Evolutionary conservation across 257 asterid genomes (phyloP).

Genomic region (Solanum rostratum): DNA sequence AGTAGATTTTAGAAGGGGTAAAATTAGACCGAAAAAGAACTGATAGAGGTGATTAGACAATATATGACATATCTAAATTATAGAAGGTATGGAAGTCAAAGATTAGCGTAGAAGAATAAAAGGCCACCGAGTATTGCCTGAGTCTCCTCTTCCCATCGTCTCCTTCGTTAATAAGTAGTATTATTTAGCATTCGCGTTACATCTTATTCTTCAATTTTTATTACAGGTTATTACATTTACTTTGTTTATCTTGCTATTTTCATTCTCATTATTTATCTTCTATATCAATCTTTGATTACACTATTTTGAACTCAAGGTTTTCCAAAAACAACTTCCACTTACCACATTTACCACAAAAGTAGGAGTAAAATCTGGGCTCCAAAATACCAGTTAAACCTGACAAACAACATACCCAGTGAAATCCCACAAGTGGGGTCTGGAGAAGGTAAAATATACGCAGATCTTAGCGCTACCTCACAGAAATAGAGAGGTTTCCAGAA

Average conservation of each 20-base stretch:
- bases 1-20: neutral
- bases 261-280: neutral
- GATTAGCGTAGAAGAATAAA: neutral
- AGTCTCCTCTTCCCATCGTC: too few species aligned
- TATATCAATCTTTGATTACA: neutral
- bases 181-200: neutral
- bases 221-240: neutral
- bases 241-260: neutral
- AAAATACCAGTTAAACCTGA: neutral
- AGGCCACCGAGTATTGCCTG: neutral
- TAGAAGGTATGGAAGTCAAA: neutral
- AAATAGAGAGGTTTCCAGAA: too few species aligned
- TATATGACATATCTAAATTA: neutral
- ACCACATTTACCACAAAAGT: neutral
- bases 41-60: neutral
- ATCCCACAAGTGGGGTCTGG: too few species aligned
- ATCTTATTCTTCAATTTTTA: neutral
- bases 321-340: neutral
- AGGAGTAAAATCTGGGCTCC: neutral
- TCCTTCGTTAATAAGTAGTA: too few species aligned
- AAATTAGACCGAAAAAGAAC: neutral
- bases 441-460: too few species aligned
- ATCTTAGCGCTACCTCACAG: too few species aligned
- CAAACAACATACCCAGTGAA: too few species aligned
- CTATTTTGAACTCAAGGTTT: neutral